Percentiles rank a stretch among this genome's conserved stretches.
These are phyloP conservation scores for Alternaria arborescens DNA, from an alignment of 2,329 filamentous ascomycete species.

Conservation along the genomic window DNA sequence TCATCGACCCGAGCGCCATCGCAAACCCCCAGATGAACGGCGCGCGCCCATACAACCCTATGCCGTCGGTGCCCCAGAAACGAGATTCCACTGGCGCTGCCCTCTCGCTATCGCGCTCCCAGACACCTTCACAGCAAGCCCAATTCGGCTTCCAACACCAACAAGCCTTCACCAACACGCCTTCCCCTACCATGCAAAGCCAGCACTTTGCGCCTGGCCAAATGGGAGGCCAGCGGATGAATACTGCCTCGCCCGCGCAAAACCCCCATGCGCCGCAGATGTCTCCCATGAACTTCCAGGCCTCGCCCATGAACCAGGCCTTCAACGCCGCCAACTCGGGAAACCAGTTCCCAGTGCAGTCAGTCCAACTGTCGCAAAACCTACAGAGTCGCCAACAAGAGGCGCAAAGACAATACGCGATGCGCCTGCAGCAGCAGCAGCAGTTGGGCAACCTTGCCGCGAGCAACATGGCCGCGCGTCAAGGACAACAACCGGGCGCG, in stretches of 20 bases:
- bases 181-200: conserved; percentile 89
- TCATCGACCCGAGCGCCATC: conserved; percentile 53
- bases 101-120: conserved; percentile 90
- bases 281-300: conserved; percentile 50
- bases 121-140: conserved; percentile 83
- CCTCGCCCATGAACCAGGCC: conserved; percentile 47
- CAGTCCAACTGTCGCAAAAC: conserved; percentile 60
- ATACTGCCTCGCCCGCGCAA: conserved; percentile 91
- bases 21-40: conserved; percentile 65
- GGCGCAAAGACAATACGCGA: conserved; percentile 83
- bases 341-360: conserved; percentile 56
- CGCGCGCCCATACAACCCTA: conserved; percentile 80
- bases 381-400: conserved; percentile 62
- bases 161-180: conserved; percentile 82
- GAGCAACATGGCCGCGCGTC: conserved; percentile 51
- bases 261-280: conserved; percentile 64
- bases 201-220: conserved; percentile 71
- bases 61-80: conserved; percentile 93
- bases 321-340: conserved; percentile 53
- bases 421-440: conserved; percentile 78
- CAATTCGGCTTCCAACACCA: conserved; percentile 71
- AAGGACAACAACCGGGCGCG: conserved; percentile 47
- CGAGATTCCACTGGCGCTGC: conserved; percentile 86
- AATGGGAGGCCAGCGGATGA: conserved; percentile 70
- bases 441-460: conserved; percentile 59